These are phyloP conservation scores for Lactarius vividus DNA, from an alignment of 768 basidiomycete genomes.

Conservation along the genomic window DNA sequence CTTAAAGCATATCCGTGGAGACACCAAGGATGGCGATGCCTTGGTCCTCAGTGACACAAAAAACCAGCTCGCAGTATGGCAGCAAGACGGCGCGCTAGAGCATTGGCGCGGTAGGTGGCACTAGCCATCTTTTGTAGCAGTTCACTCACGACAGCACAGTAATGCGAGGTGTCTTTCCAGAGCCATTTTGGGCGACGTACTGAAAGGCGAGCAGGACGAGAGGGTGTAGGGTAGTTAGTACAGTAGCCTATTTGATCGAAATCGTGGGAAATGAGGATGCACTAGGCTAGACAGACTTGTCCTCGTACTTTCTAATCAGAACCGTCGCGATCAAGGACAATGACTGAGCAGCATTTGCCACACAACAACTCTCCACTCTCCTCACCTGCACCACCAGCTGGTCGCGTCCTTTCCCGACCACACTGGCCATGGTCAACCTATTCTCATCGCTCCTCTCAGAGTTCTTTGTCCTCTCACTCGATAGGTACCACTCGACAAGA, in stretches of 20 bases:
- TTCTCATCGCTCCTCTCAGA: conserved; percentile 35
- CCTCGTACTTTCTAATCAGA: background rate
- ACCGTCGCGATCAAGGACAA: conserved; percentile 4
- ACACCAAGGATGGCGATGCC: conserved; percentile 40
- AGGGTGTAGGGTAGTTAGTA: background rate
- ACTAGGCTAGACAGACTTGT: background rate
- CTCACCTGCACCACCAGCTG: conserved; percentile 19
- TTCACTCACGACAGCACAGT: conserved; percentile 40
- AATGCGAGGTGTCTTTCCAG: conserved; percentile 75
- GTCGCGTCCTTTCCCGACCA: conserved; percentile 38
- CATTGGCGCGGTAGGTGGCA: conserved; percentile 73
- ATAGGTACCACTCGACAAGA: conserved; percentile 29
- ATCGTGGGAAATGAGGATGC: conserved; percentile 4
- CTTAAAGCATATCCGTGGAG: conserved; percentile 24
- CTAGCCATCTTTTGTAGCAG: background rate
- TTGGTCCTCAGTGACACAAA: conserved; percentile 60
- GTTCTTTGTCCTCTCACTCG: conserved; percentile 34
- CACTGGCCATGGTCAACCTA: conserved; percentile 58
- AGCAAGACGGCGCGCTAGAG: conserved; percentile 57
- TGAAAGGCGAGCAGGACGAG: conserved; percentile 34
- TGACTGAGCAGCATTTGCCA: conserved; percentile 19
- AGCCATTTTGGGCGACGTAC: conserved; percentile 76
- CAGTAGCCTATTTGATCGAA: background rate
- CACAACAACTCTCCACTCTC: conserved; percentile 22
- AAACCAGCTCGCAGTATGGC: conserved; percentile 65